Base-by-base conservation (phyloP, 2,329 filamentous ascomycete genomes). In the Calonectria ilicicola region DNA sequence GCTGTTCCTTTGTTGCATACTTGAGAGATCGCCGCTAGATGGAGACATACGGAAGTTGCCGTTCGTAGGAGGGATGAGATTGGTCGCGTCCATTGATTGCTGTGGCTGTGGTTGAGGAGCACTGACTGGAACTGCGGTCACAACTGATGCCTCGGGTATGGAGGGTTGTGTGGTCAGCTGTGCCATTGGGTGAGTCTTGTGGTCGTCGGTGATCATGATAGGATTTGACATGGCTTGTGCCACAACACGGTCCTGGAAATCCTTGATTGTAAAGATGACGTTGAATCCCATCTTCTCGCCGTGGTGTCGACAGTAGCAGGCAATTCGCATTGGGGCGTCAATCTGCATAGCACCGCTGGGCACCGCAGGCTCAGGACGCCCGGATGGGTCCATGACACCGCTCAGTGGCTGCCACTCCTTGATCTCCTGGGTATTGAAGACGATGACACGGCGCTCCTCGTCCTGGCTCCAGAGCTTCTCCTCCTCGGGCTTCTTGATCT, bases 121-220 rank as follows among this genome's bases (percentile, higher is more conserved):
- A 58, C 56, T 69, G 17, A 76, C 64, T 23, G 77, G 65, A 12
- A 67, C 68, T n/a, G 80, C 46, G 8, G 73, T 63, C 26, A 72
- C 27, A 17, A 72, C 74, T 5, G 71, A 14, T 27, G 68, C 58
- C 62, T 84, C 82, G 7, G 81, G 78, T 60, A 82, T 77, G 19
- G 76, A 72, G n/a, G 77, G 75, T 46, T 81, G 81, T 19, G 79
- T 71, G 8, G 76, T 71, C 7, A 78, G 60, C 40, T 82, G 79
- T 7, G 82, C 76, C 70, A 81, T 80, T 5, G 82, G 80, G 78
- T 95, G 93, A 9, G 95, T 98, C 86, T 98, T 98, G 86, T 98
- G 96, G 80, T 99, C 96, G 82, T 99, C 96, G 1, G 97, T 98
- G 75, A 98, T 98, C 90, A 98, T 96, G 76, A 98, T 98, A 0